Conservation (phyloP, 108 stramenopile species). For the Tribonema minus region DNA sequence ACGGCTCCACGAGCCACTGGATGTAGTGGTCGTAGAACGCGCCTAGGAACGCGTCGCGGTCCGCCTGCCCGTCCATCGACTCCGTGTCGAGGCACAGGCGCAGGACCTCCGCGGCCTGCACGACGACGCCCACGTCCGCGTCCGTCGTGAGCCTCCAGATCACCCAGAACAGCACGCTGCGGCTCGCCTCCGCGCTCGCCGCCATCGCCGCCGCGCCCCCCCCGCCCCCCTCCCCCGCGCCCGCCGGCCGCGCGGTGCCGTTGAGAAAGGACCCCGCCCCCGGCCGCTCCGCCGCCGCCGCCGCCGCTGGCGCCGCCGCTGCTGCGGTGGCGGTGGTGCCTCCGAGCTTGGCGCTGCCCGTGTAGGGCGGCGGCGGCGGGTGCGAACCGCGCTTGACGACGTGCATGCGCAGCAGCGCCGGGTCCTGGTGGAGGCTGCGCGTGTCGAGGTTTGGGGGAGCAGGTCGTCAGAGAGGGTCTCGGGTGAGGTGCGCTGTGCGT, state of each 20-base stretch:
- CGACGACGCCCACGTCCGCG: conserved; percentile 23
- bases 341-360: too few species aligned
- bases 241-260: background rate
- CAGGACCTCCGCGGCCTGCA: conserved; percentile 36
- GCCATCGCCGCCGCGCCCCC: background rate
- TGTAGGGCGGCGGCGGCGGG: too few species aligned
- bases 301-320: background rate
- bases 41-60: conserved; percentile 46
- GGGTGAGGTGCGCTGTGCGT: too few species aligned
- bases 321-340: too few species aligned
- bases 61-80: conserved; percentile 53
- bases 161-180: conserved; percentile 33
- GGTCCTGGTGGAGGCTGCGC: conserved; percentile 16
- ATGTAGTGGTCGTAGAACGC: conserved; percentile 55
- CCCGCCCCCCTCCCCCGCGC: background rate
- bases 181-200: background rate
- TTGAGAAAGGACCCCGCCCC: background rate
- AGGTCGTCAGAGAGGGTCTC: too few species aligned
- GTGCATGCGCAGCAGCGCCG: conserved; percentile 23
- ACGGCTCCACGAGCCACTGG: conserved; percentile 53
- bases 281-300: background rate
- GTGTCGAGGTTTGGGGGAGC: too few species aligned
- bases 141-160: conserved; percentile 36
- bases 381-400: conserved; percentile 17
- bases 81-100: conserved; percentile 48